Evolutionary conservation across 306 rosid species (phyloP), one percentile per base, ranked within the genome.

Genomic region (Oxytropis ochrocephala): DNA sequence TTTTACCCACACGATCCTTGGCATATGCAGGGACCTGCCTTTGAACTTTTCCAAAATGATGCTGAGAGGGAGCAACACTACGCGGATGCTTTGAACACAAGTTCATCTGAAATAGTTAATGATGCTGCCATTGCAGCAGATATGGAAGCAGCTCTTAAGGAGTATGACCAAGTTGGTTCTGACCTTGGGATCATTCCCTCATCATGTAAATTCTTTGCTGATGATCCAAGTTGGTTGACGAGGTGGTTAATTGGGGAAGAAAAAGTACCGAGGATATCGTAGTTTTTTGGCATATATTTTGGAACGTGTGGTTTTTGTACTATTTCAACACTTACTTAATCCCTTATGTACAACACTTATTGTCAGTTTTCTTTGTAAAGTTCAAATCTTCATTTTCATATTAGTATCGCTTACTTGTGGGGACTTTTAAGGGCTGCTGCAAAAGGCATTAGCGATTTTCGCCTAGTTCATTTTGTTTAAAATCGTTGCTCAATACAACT

Each of bases 161-260:
- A 84, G 78, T 85, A 85, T 47, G 83, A 88, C 46, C 91, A 82
- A 59, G 88, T 94, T 24, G 97, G 96, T 43, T 75, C 84, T 17
- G 98, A 88, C 84, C 91, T 94, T 10, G 98, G 91, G 70, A 85
- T 86, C 82, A 81, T 85, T 50, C 98, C 98, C 30, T 56, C 54
- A 27, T 67, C 94, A 5, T 84, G 95, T 70, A 90, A 77, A 79
- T 87, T 70, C 74, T 77, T 82, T 52, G 89, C 91, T 3, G 85
- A 81, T 64, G 96, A 94, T 77, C 92, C 96, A 9, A 90, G 96
- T 71, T 94, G 98, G 98, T 77, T 94, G 89, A 82, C 97, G 0
- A 82, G 96, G 75, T 88, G 92, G 92, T 84, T 94, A 63, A 68
- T 83, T 81, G 95, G 91, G 72, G 96, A 88, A 52, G 97, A 88